phyloP scores from a whole-genome alignment of 1,284 basidiomycete species.

The Tilletia caries region DNA sequence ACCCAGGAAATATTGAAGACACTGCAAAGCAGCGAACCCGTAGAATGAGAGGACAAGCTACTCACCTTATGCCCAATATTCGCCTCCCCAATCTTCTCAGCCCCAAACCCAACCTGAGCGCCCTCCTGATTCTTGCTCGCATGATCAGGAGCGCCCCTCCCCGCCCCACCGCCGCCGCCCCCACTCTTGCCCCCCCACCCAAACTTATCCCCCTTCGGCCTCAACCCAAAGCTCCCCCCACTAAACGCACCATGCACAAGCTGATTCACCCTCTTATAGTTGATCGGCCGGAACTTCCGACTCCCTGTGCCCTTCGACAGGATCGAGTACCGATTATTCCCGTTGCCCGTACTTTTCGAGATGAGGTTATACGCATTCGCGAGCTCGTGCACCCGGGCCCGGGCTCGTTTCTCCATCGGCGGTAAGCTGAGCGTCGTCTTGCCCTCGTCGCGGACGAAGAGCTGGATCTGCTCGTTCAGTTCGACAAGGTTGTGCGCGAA shows the following conservation, averaged over 20 bases:
- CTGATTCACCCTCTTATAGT: conserved; percentile 26
- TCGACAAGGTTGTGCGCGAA: conserved; percentile 34
- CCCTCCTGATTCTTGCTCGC: conserved; percentile 46
- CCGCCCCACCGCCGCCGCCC: conserved; percentile 13
- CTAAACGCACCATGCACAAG: conserved; percentile 30
- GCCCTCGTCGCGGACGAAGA: conserved; percentile 33
- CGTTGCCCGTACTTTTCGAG: conserved; percentile 41
- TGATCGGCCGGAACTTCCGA: conserved; percentile 29
- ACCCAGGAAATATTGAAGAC: neutral
- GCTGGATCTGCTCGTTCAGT: conserved; percentile 40
- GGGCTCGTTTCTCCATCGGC: conserved; percentile 50
- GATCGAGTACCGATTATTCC: conserved; percentile 39
- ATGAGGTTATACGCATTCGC: conserved; percentile 44
- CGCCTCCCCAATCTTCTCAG: conserved; percentile 47
- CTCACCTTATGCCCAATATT: conserved; percentile 48
- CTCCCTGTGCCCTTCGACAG: conserved; percentile 46
- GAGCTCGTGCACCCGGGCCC: conserved; percentile 49
- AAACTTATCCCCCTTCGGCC: neutral
- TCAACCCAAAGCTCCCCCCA: conserved; percentile 35
- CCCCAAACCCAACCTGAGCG: conserved; percentile 46
- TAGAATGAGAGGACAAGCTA: neutral
- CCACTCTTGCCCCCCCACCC: conserved; percentile 9
- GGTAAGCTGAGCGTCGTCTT: conserved; percentile 45
- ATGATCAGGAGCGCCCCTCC: conserved; percentile 23
- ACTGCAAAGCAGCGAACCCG: neutral